phyloP scores from a whole-genome alignment of 2,329 filamentous ascomycete genomes.

The Simplicillium aogashimaense region DNA sequence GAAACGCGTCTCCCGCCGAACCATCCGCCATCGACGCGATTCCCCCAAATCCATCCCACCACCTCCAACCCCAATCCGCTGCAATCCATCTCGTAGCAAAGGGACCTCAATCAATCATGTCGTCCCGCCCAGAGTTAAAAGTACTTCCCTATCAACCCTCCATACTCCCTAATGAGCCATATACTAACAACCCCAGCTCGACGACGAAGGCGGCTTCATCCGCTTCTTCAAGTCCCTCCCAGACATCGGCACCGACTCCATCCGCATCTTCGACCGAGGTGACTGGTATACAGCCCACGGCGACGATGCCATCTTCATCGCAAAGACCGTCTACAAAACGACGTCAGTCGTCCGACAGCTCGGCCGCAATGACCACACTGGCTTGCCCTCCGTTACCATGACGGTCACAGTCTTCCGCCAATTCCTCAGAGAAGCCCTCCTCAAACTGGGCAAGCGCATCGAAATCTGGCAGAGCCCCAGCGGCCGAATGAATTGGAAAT shows the following conservation, averaged over 20 bases:
- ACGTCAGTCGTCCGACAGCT: slow-evolving; percentile 90
- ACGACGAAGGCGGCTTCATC: slow-evolving; percentile 96
- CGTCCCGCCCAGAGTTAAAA: slow-evolving; percentile 63
- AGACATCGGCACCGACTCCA: slow-evolving; percentile 57
- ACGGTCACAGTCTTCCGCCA: slow-evolving; percentile 91
- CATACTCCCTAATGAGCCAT: not conserved
- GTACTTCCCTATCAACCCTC: slow-evolving; percentile 23
- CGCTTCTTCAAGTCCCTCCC: slow-evolving; percentile 88
- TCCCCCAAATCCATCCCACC: too few relatives aligned
- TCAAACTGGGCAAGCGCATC: slow-evolving; percentile 80
- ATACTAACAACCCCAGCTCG: slow-evolving; percentile 49
- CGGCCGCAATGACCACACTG: slow-evolving; percentile 73
- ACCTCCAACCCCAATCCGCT: slow-evolving; percentile 2
- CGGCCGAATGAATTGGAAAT: slow-evolving; percentile 82
- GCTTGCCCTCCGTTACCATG: slow-evolving; percentile 88
- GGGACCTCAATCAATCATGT: slow-evolving; percentile 36
- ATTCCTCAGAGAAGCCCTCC: slow-evolving; percentile 88
- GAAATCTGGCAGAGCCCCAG: slow-evolving; percentile 77
- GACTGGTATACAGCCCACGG: slow-evolving; percentile 96
- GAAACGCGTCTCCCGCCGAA: not conserved
- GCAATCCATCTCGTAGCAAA: slow-evolving; percentile 11
- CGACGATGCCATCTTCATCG: slow-evolving; percentile 75
- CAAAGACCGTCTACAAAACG: slow-evolving; percentile 83
- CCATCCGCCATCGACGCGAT: not conserved
- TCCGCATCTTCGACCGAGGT: slow-evolving; percentile 86